Evolutionary conservation across 2,329 filamentous ascomycete genomes (phyloP), one percentile per base, ranked within the genome.

Genomic region (Tolypocladium inflatum): DNA sequence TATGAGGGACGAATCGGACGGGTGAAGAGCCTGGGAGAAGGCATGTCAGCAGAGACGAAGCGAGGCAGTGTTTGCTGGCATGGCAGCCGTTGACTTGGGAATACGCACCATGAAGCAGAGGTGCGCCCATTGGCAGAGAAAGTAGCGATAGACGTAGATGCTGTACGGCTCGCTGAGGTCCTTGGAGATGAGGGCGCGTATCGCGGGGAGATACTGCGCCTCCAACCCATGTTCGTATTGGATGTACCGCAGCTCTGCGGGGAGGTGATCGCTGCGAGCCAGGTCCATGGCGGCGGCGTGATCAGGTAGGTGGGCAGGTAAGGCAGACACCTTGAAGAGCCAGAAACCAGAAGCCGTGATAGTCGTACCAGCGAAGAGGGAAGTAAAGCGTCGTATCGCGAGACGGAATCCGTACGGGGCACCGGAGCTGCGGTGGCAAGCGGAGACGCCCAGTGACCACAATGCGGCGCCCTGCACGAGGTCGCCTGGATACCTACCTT

Each of bases 101-200:
- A 21, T 19, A 62, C 67, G 60, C 39, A 93, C 91, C 86, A 97
- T 90, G 74, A 91, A 97, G 74, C 94, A 99, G n/a, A 99, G 78
- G 69, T 97, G 88, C 6, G 90, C 89, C 94, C 94, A 99, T 81
- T 97, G 91, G 70, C 95, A 96, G 21, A 99, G 78, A 67, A 99
- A 99, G 73, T 99, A 99, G 38, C 94, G 86, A 73, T 97, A 99
- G 59, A 99, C 94, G 76, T 99, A 99, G 71, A 99, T 97, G 75
- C 93, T 97, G 73, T 99, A 99, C 1, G 94, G 94, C 73, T 99
- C 94, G 65, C 93, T 97, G 55, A 99, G 81, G 70, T 97, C 94
- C 68, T 93, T 96, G 51, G 92, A 94, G 68, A 99, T 99, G 69
- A 99, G 77, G 58, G 92, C 87, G 57, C 93, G 87, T 73, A 99